phyloP scores from a whole-genome alignment of 2,329 filamentous ascomycete species.

The Septoria petroselini region DNA sequence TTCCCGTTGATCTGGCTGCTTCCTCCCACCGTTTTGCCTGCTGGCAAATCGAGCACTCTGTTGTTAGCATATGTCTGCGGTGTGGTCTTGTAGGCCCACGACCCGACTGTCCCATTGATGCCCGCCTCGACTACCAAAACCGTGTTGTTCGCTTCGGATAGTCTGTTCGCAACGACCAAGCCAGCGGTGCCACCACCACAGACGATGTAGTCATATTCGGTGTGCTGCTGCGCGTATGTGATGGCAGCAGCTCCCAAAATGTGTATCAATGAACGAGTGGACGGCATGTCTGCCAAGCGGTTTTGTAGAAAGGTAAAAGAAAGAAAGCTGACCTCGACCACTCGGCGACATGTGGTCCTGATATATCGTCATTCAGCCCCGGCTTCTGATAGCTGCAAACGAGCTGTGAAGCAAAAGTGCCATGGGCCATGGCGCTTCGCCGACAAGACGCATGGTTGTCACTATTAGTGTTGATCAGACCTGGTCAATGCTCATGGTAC shows the following conservation, averaged over 20 bases:
- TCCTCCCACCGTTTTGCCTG: slow-evolving; percentile 19
- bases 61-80: slow-evolving; percentile 11
- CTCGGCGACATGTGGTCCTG: too few species aligned
- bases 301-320: too few species aligned
- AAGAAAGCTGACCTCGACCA: too few species aligned
- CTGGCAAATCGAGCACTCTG: slow-evolving; percentile 15
- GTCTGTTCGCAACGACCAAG: slow-evolving; percentile 31
- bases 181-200: slow-evolving; percentile 34
- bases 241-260: neutral
- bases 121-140: slow-evolving; percentile 31
- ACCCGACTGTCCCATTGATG: slow-evolving; percentile 9
- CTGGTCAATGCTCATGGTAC: too few species aligned
- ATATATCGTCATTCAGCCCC: too few species aligned
- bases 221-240: slow-evolving; percentile 8
- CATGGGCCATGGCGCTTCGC: too few species aligned
- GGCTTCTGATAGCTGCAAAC: too few species aligned
- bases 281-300: slow-evolving; percentile 8
- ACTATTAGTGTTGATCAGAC: too few species aligned
- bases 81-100: slow-evolving; percentile 9
- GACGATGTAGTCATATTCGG: slow-evolving; percentile 24
- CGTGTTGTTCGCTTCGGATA: slow-evolving; percentile 31
- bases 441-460: too few species aligned
- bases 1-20: slow-evolving; percentile 21
- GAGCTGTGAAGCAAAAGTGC: too few species aligned
- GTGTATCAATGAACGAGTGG: slow-evolving; percentile 5